A percentile compares a stretch with the other conserved stretches of the same genome.
phyloP scores from a whole-genome alignment of 2,329 filamentous ascomycete species.

The Hypoxylon sp. region DNA sequence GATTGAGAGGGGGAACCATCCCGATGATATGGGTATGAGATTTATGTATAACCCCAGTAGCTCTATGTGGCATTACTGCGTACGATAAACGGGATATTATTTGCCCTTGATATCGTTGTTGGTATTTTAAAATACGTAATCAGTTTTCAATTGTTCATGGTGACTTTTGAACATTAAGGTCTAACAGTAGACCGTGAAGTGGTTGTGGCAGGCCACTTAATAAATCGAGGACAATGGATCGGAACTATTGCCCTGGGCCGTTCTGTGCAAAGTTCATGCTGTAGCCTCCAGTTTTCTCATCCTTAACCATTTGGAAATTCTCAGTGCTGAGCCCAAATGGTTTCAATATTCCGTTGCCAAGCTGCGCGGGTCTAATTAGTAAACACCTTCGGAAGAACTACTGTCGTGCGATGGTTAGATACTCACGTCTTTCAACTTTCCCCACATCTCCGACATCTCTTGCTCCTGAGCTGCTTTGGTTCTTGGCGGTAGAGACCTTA shows the following conservation, averaged over 20 bases:
- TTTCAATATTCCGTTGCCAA: conserved; percentile 91
- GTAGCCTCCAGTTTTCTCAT: conserved; percentile 88
- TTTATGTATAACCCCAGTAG: too few species aligned
- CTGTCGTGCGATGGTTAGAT: not conserved
- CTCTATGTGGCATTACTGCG: not conserved
- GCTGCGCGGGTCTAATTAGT: conserved; percentile 49
- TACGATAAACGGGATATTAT: conserved; percentile 1
- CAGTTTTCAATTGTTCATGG: too few species aligned
- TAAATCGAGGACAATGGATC: too few species aligned
- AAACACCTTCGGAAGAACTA: too few species aligned
- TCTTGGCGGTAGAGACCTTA: conserved; percentile 70
- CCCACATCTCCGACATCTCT: conserved; percentile 98
- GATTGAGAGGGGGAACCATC: too few species aligned
- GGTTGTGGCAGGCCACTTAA: too few species aligned
- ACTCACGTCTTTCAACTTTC: conserved; percentile 83
- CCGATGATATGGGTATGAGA: too few species aligned
- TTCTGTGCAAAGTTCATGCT: conserved; percentile 84
- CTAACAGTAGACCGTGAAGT: not conserved
- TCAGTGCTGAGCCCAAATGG: conserved; percentile 94
- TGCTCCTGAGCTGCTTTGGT: conserved; percentile 82
- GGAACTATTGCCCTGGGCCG: conserved; percentile 24
- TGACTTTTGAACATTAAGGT: not conserved
- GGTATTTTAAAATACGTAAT: not conserved
- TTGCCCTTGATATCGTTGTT: not conserved
- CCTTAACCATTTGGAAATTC: conserved; percentile 93